Conservation (phyloP, 2,329 filamentous ascomycete genomes). For the Pyrenophora teres region DNA sequence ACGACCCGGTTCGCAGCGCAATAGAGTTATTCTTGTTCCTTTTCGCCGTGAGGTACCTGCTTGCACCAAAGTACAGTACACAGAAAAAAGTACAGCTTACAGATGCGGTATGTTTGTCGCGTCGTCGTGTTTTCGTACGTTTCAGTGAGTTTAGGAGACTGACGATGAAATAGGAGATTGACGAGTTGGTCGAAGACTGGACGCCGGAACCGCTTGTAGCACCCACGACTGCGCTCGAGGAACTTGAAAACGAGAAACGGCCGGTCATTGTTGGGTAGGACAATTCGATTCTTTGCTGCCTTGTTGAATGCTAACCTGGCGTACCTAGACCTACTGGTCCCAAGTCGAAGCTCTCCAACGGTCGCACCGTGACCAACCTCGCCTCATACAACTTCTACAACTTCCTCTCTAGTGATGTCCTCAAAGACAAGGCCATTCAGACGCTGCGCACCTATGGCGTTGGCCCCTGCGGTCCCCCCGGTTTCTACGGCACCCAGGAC, state of each 20-base stretch:
- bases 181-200: constrained; percentile 97
- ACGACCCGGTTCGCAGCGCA: constrained; percentile 90
- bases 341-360: constrained; percentile 84
- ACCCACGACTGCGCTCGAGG: constrained; percentile 73
- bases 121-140: background rate
- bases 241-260: constrained; percentile 79
- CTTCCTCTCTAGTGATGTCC: constrained; percentile 86
- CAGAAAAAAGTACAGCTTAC: constrained; percentile 85
- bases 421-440: constrained; percentile 94
- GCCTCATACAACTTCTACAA: constrained; percentile 98
- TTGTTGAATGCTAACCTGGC: constrained; percentile 15
- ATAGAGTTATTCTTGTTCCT: constrained; percentile 93
- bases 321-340: constrained; percentile 76
- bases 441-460: constrained; percentile 95
- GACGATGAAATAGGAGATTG: constrained; percentile 70
- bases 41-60: constrained; percentile 91
- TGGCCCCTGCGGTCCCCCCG: constrained; percentile 92
- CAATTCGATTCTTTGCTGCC: background rate
- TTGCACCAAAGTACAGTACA: constrained; percentile 90
- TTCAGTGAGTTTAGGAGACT: background rate
- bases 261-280: constrained; percentile 84
- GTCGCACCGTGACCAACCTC: constrained; percentile 89
- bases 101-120: constrained; percentile 65
- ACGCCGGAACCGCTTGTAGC: constrained; percentile 88
- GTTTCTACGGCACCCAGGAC: constrained; percentile 98